These are phyloP conservation scores for Candolleomyces efflorescens DNA, from an alignment of 768 basidiomycete species.

Conservation along the genomic window DNA sequence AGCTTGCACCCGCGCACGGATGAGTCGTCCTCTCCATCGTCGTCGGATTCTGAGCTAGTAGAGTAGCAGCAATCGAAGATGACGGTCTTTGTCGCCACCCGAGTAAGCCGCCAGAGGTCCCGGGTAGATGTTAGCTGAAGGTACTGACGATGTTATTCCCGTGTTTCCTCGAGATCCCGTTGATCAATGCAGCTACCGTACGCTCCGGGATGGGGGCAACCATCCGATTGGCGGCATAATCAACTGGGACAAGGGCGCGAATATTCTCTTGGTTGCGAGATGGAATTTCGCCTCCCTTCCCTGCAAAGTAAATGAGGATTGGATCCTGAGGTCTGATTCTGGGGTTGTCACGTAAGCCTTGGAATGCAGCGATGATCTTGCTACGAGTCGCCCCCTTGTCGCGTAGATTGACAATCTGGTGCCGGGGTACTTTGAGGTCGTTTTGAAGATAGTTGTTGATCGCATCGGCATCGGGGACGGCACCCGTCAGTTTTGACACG, in stretches of 20 bases:
- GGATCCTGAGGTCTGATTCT: constrained; percentile 14
- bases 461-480: constrained; percentile 35
- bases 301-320: constrained; percentile 41
- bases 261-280: background rate
- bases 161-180: constrained; percentile 29
- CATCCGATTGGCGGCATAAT: constrained; percentile 12
- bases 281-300: constrained; percentile 28
- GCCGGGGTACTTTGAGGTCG: constrained; percentile 23
- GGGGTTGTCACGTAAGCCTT: constrained; percentile 11
- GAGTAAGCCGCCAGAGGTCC: background rate
- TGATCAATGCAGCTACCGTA: constrained; percentile 32
- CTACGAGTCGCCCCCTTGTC: constrained; percentile 32
- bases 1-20: background rate
- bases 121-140: background rate
- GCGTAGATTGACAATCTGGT: constrained; percentile 32
- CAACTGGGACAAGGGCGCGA: background rate
- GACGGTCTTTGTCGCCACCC: constrained; percentile 29
- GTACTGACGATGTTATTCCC: constrained; percentile 41
- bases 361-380: constrained; percentile 29
- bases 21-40: background rate
- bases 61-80: constrained; percentile 45
- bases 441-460: constrained; percentile 29
- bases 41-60: constrained; percentile 31
- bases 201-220: constrained; percentile 40
- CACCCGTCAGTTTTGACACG: constrained; percentile 26